Evolutionary conservation across 306 rosid species (phyloP).

Genomic region (Cucumis sativus): DNA sequence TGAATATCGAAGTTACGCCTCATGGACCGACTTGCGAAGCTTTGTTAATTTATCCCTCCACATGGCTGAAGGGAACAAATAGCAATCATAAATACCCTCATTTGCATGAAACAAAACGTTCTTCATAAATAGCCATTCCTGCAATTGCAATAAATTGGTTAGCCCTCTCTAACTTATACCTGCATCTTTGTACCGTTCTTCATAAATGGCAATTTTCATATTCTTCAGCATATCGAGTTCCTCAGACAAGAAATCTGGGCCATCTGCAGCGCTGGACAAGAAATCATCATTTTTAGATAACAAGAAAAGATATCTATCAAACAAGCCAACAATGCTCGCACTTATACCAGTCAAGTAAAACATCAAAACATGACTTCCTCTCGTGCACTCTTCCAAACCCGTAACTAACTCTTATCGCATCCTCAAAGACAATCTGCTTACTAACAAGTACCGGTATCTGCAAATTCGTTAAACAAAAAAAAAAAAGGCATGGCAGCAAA

Average conservation of each 20-base stretch:
- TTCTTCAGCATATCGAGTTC: conserved; percentile 72
- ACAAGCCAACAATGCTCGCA: conserved; percentile 3
- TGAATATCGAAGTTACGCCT: conserved; percentile 17
- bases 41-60: conserved; percentile 70
- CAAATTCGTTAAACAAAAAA: conserved; percentile 7
- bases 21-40: conserved; percentile 52
- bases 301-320: not conserved
- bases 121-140: not conserved
- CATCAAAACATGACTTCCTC: conserved; percentile 54
- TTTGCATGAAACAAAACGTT: not conserved
- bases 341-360: conserved; percentile 79
- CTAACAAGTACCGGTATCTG: conserved; percentile 95
- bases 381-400: conserved; percentile 56
- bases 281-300: conserved; percentile 8
- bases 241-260: conserved; percentile 58
- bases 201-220: conserved; percentile 54
- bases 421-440: conserved; percentile 62
- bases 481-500: not conserved
- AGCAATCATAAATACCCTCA: conserved; percentile 1
- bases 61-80: conserved; percentile 47
- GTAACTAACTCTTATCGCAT: conserved; percentile 65
- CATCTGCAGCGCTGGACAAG: conserved; percentile 60
- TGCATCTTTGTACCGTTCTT: conserved; percentile 84
- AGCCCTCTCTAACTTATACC: conserved; percentile 25
- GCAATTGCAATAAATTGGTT: not conserved